Percentiles rank a stretch among this genome's conserved stretches.
Evolutionary conservation across 805 yeast genomes (phyloP).

Genomic region (Candida ficus): DNA sequence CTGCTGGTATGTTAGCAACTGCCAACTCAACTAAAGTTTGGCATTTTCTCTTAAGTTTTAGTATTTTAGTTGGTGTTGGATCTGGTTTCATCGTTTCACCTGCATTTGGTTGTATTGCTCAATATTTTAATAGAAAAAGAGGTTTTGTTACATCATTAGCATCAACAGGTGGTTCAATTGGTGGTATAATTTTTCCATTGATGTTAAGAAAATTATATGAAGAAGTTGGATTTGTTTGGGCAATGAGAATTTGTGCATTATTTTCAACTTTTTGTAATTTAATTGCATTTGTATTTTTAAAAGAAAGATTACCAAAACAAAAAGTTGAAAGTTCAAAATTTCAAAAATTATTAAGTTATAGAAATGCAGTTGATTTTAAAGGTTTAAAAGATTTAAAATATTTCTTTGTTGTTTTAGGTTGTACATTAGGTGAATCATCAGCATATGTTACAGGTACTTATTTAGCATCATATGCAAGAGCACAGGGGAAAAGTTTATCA

Average conservation of each 20-base stretch:
- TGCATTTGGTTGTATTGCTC: slow-evolving; percentile 52
- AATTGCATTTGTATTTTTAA: slow-evolving; percentile 30
- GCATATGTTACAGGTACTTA: slow-evolving; percentile 44
- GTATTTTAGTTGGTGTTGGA: slow-evolving; percentile 51
- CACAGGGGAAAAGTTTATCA: slow-evolving; percentile 35
- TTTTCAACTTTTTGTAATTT: slow-evolving; percentile 34
- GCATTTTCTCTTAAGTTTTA: slow-evolving; percentile 57
- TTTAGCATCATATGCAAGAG: slow-evolving; percentile 44
- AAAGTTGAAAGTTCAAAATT: slow-evolving; percentile 17
- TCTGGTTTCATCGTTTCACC: slow-evolving; percentile 55
- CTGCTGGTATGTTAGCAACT: slow-evolving; percentile 46
- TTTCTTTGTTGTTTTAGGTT: slow-evolving; percentile 36
- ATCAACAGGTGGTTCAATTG: slow-evolving; percentile 47
- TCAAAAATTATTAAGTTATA: slow-evolving; percentile 24
- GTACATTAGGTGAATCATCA: slow-evolving; percentile 41
- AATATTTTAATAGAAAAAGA: slow-evolving; percentile 55
- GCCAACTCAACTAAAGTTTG: slow-evolving; percentile 47
- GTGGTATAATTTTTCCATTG: slow-evolving; percentile 51
- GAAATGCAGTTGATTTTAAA: slow-evolving; percentile 27
- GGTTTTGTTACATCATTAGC: slow-evolving; percentile 49
- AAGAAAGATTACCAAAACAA: slow-evolving; percentile 35
- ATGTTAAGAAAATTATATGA: slow-evolving; percentile 42
- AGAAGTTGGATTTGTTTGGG: slow-evolving; percentile 50
- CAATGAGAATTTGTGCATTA: slow-evolving; percentile 47
- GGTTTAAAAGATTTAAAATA: slow-evolving; percentile 42